These are phyloP conservation scores for Melastoma malabathricum DNA, from an alignment of 345 rosid genomes.

Conservation along the genomic window DNA sequence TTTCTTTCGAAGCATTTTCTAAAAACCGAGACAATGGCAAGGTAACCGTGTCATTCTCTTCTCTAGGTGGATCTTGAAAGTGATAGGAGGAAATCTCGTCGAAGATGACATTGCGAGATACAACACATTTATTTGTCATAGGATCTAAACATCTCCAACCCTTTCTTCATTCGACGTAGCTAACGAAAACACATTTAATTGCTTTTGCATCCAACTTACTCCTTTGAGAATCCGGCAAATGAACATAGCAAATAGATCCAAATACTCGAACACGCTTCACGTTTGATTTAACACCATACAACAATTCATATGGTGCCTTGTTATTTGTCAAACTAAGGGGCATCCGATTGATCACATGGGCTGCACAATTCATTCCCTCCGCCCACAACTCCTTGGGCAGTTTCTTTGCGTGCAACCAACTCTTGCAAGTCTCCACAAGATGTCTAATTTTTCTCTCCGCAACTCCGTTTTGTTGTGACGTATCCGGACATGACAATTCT, in stretches of 20 bases:
- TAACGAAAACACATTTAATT: neutral
- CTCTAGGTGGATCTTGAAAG: too few relatives aligned
- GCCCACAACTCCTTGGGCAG: conserved; percentile 4
- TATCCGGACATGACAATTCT: conserved; percentile 2
- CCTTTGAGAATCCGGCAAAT: neutral
- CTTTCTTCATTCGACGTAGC: conserved; percentile 11
- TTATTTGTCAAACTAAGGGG: neutral
- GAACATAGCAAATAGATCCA: conserved; percentile 3
- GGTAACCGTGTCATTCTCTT: too few relatives aligned
- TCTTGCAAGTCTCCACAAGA: conserved; percentile 3
- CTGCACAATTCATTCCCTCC: conserved; percentile 6
- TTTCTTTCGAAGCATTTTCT: too few relatives aligned
- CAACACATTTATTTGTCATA: neutral
- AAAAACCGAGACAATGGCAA: too few relatives aligned
- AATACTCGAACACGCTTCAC: conserved; percentile 4
- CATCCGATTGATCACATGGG: conserved; percentile 3
- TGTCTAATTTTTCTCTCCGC: conserved; percentile 7
- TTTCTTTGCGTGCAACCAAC: neutral
- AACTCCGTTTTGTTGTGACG: conserved; percentile 3
- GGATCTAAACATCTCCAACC: conserved; percentile 13
- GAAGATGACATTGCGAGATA: conserved; percentile 10
- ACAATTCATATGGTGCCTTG: too few relatives aligned
- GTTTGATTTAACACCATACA: conserved; percentile 5
- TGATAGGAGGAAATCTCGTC: conserved; percentile 10
- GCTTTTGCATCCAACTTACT: conserved; percentile 9